Base-by-base conservation (phyloP, 2,329 filamentous ascomycete genomes). In the Penicillium glabrum region DNA sequence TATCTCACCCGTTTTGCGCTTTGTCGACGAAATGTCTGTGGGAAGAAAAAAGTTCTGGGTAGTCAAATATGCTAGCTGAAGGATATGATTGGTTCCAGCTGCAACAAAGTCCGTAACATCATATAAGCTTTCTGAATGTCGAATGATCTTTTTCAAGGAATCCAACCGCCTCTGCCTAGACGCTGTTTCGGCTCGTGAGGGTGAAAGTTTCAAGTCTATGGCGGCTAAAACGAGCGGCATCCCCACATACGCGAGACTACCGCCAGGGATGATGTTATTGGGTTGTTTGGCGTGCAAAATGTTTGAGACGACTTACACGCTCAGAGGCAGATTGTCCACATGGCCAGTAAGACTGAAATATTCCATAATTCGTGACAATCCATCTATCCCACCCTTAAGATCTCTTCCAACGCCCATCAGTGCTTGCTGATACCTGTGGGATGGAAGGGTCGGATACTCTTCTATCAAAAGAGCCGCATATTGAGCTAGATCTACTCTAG, bases 291-390 rank as follows among this genome's bases (percentile, higher is more conserved):
- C 3, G 27, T 10, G 1, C n/a, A 39, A 52, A 43, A 3, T 2
- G 14, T n/a, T n/a, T 37, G n/a, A 58, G 10, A 14, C 6, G 29
- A 13, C 77, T 63, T 65, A 80, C 77, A 79, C 78, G 58, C 77
- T 80, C 13, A 82, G 77, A 3, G 80, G 80, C 0, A 82, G 66
- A 70, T 75, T 80, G 7, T 79, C 74, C 6, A 74, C 77, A 2
- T 80, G 72, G 2, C 74, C 74, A n/a, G 77, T 72, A 13, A 77
- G 71, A 3, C 80, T 75, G 5, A 83, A 75, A 53, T 80, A 77
- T 41, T 80, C 80, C 43, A 82, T 71, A 11, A 78, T 78, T 54
- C 76, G 72, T 0, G 77, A 81, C 7, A 81, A 72, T 0, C 78
- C 76, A 4, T 71, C 72, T 9, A 79, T 75, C 2, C 79, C 78